These are phyloP conservation scores for Starmerella asiatica DNA, from an alignment of 805 yeast species.

Conservation along the genomic window DNA sequence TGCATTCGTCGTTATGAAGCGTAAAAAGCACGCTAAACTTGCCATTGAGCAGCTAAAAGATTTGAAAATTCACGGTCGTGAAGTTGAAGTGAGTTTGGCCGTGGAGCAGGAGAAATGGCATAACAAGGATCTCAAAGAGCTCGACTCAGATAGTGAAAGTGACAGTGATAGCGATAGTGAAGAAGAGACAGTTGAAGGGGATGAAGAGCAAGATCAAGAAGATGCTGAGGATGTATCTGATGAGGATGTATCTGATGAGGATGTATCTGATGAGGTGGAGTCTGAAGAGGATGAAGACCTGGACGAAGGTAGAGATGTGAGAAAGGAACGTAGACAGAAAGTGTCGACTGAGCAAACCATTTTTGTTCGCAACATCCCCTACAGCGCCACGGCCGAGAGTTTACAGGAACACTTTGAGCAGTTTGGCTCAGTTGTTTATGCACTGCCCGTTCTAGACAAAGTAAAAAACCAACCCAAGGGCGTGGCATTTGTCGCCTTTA, in stretches of 20 bases:
- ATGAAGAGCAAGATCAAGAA: constrained; percentile 19
- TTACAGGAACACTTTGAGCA: constrained; percentile 62
- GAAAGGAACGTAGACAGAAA: constrained; percentile 23
- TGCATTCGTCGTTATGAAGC: constrained; percentile 86
- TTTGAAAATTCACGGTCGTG: constrained; percentile 73
- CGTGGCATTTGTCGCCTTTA: constrained; percentile 87
- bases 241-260: constrained; percentile 28
- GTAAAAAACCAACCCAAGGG: constrained; percentile 81
- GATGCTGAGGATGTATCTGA: constrained; percentile 21
- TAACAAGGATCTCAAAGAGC: constrained; percentile 32
- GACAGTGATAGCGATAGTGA: constrained; percentile 17
- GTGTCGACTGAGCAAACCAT: constrained; percentile 37
- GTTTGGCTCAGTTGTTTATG: constrained; percentile 83
- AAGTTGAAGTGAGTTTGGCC: constrained; percentile 89
- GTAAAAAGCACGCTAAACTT: constrained; percentile 56
- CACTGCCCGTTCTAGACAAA: constrained; percentile 81
- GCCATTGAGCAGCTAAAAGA: constrained; percentile 69
- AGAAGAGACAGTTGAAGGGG: constrained; percentile 28
- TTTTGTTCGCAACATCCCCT: constrained; percentile 87
- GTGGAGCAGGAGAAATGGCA: constrained; percentile 78
- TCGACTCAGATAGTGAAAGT: constrained; percentile 30
- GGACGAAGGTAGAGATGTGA: constrained; percentile 24
- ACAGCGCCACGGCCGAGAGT: constrained; percentile 76
- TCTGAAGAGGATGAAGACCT: constrained; percentile 29
- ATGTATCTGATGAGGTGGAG: constrained; percentile 27